Conservation (phyloP, 441 rosid genomes). For the Aquilaria agallochum region DNA sequence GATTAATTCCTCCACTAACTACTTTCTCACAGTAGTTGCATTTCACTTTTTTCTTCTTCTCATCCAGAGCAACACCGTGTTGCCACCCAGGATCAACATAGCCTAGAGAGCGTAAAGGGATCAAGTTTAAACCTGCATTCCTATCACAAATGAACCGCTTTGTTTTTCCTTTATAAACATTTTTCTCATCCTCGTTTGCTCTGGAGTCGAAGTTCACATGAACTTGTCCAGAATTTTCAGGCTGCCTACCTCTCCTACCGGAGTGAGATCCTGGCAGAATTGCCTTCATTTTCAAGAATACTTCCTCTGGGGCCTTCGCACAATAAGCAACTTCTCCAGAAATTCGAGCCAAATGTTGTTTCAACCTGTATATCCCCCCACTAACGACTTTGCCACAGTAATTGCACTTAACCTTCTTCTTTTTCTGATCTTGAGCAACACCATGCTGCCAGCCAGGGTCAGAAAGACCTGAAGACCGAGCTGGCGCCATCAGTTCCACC, state of each 20-base stretch:
- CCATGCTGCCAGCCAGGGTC: slow-evolving; percentile 97
- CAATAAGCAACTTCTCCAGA: slow-evolving; percentile 86
- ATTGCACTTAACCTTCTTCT: slow-evolving; percentile 88
- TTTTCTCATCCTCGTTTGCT: slow-evolving; percentile 30
- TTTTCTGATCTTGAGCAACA: slow-evolving; percentile 68
- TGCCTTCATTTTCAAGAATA: slow-evolving; percentile 57
- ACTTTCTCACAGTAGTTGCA: slow-evolving; percentile 81
- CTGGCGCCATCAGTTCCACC: slow-evolving; percentile 46
- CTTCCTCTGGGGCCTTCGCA: slow-evolving; percentile 71
- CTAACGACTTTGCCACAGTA: slow-evolving; percentile 77
- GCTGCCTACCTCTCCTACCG: slow-evolving; percentile 39
- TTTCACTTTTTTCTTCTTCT: slow-evolving; percentile 80
- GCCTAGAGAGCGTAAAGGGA: slow-evolving; percentile 65
- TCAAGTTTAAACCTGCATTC: slow-evolving; percentile 29
- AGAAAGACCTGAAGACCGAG: slow-evolving; percentile 43
- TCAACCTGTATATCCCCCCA: slow-evolving; percentile 75
- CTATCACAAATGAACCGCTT: slow-evolving; percentile 37
- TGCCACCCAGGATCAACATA: slow-evolving; percentile 96
- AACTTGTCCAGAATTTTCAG: slow-evolving; percentile 38
- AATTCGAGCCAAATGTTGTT: slow-evolving; percentile 76
- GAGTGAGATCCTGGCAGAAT: slow-evolving; percentile 69
- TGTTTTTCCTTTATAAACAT: slow-evolving; percentile 33
- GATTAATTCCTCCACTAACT: slow-evolving; percentile 88
- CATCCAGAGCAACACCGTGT: slow-evolving; percentile 84
- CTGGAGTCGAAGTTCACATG: slow-evolving; percentile 29